Conservation (phyloP, 2,329 filamentous ascomycete species). For the Colletotrichum echinochloae region DNA sequence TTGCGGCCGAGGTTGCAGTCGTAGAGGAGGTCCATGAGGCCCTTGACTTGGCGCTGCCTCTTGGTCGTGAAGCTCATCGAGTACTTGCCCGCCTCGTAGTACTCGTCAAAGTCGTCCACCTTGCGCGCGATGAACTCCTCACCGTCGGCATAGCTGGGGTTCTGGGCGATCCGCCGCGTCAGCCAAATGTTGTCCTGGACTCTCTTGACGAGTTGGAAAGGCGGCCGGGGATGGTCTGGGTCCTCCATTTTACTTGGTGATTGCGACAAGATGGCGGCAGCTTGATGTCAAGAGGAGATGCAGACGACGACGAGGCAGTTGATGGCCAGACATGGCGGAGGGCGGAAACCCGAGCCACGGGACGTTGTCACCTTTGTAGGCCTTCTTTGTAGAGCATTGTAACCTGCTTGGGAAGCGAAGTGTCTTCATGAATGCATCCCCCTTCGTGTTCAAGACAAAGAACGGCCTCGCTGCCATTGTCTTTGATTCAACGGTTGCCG, state of each 20-base stretch:
- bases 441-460: constrained; percentile 7
- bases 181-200: constrained; percentile 49
- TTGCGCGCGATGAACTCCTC: constrained; percentile 51
- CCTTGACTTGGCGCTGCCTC: constrained; percentile 41
- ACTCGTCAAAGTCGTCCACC: constrained; percentile 41
- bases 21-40: constrained; percentile 47
- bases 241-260: constrained; percentile 20
- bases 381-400: background rate
- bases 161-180: constrained; percentile 47
- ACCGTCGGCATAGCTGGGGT: constrained; percentile 38
- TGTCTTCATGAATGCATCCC: background rate
- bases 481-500: constrained; percentile 20
- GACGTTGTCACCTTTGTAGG: constrained; percentile 5
- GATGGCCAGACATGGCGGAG: background rate
- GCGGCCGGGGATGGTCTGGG: constrained; percentile 28
- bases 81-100: constrained; percentile 26
- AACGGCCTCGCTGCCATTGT: background rate
- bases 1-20: constrained; percentile 46
- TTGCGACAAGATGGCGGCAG: background rate
- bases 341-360: background rate
- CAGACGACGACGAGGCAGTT: background rate
- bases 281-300: background rate
- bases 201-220: constrained; percentile 49
- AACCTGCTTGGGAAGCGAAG: background rate
- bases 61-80: constrained; percentile 38